Conservation (phyloP, 2,329 filamentous ascomycete species). For the Aureobasidium leucospermi region DNA sequence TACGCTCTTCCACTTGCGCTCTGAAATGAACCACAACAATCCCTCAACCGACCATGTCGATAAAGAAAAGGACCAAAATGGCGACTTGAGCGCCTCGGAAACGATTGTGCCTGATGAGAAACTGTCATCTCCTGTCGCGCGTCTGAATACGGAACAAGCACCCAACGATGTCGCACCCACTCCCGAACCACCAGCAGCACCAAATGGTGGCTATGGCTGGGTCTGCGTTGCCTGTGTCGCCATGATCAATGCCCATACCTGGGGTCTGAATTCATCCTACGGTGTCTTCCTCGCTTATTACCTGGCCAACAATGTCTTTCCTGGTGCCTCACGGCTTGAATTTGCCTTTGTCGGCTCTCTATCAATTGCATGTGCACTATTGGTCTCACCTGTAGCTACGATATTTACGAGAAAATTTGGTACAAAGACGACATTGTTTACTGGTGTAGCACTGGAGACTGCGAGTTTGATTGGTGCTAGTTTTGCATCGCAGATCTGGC, state of each 20-base stretch:
- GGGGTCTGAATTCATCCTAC: constrained; percentile 43
- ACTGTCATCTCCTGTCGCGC: neutral
- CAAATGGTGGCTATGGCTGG: constrained; percentile 55
- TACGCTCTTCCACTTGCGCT: neutral
- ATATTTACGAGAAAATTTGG: constrained; percentile 53
- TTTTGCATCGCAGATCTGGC: constrained; percentile 63
- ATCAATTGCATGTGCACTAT: constrained; percentile 57
- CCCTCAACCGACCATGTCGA: constrained; percentile 3
- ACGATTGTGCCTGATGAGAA: neutral
- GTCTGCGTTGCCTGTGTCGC: constrained; percentile 41
- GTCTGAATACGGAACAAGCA: neutral
- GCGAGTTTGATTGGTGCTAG: constrained; percentile 61
- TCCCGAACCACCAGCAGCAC: neutral
- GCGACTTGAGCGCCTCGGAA: neutral
- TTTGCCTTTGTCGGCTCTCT: constrained; percentile 74
- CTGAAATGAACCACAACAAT: constrained; percentile 5
- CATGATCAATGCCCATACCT: constrained; percentile 42
- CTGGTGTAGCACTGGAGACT: constrained; percentile 59
- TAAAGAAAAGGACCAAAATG: neutral
- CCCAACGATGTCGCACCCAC: neutral
- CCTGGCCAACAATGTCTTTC: constrained; percentile 55
- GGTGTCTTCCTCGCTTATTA: constrained; percentile 75
- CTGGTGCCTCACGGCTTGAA: constrained; percentile 55
- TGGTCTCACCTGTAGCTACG: constrained; percentile 63
- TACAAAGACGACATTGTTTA: constrained; percentile 55